Base-by-base conservation (phyloP, 768 basidiomycete genomes). In the Hydnum rufescens region DNA sequence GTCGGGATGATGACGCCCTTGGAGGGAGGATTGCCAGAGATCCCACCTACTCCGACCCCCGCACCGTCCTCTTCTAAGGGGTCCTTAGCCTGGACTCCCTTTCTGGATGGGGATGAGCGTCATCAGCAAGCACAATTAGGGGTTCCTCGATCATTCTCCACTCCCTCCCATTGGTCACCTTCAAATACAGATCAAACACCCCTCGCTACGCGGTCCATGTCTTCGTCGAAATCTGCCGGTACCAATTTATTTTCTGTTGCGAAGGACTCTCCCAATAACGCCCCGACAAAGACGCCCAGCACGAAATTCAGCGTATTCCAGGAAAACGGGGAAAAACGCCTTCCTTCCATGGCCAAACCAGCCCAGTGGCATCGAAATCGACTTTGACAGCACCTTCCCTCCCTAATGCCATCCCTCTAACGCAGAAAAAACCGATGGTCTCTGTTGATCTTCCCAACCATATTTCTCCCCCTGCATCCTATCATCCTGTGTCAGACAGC, bases 241-340 rank as follows among this genome's bases (percentile, higher is more conserved):
- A 22, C 1, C 36, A 13, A 39, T 22, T 39, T 13, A 39, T 13
- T 39, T 22, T 22, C 36, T 39, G 22, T 39, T 39, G 22, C 36
- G 13, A 22, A 22, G 36, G 36, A 22, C 36, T 13, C 36, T 13
- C 36, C 13, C 13, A 39, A 13, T 22, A n/a, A n/a, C n/a, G n/a
- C n/a, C 53, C 51, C 23, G 56, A 55, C 16, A 53, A 57, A 29
- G 54, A 61, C 25, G 59, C 61, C 32, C 61, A 63, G 36, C 57
- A 62, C 43, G 57, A 58, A 22, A 36, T 50, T 49, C 42, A 42
- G 29, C 28, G 32, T 19, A 39, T 30, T 51, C 16, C 43, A 53
- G 29, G 53, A 52, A 4, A 56, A 53, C 25, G 59, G 57, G 26
- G 55, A 57, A 18, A 53, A 54, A 1, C 44, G 25, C 8, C 8